Base-by-base conservation (phyloP, 768 basidiomycete species). In the Trametes meyenii region DNA sequence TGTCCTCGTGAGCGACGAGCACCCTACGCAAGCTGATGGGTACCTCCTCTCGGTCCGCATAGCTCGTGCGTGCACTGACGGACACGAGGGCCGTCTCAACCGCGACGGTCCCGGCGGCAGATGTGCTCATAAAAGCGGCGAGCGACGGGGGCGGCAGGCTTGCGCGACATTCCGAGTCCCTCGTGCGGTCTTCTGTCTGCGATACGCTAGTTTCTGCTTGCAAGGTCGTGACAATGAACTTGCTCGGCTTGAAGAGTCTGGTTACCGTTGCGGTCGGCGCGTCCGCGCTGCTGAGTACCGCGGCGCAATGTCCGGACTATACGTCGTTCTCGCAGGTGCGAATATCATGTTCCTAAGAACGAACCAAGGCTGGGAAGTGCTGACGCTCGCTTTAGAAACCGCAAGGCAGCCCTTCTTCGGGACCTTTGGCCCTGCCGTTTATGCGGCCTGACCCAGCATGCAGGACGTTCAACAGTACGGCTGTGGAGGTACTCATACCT, bases 401-500 rank as follows among this genome's bases (percentile, higher is more conserved):
- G 29, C 89, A 89, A 68, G 87, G 84, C 2, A 78, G 78, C 38
- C 76, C 76, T 39, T 90, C 89, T 2, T 70, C 73, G 6, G 90
- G 90, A 13, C 81, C 84, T 23, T 73, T 91, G 61, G 77, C 75
- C 4, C 73, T 91, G 59, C 90, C 90, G 14, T 88, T 77, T 70
- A 92, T 92, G 89, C 78, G 90, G 29, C 90, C 89, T 35, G 76
- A 77, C 44, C 83, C 82, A 35, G 81, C 76, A 21, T 92, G 90
- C 67, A 81, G 90, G 48, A 91, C 90, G 0, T 92, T 90, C 75
- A 88, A 85, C 59, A 90, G 88, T 67, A 79, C 84, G 24, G 82
- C 85, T 19, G 90, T 92, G 29, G 89, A 92, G 79, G 90, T 88
- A 69, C 36, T 50, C 39, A 23, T n/a, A 42, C 21, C 14, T 17